A percentile compares a stretch with the other conserved stretches of the same genome.
phyloP scores from a whole-genome alignment of 805 yeast genomes.

The Sugiyamaella valdiviana region DNA sequence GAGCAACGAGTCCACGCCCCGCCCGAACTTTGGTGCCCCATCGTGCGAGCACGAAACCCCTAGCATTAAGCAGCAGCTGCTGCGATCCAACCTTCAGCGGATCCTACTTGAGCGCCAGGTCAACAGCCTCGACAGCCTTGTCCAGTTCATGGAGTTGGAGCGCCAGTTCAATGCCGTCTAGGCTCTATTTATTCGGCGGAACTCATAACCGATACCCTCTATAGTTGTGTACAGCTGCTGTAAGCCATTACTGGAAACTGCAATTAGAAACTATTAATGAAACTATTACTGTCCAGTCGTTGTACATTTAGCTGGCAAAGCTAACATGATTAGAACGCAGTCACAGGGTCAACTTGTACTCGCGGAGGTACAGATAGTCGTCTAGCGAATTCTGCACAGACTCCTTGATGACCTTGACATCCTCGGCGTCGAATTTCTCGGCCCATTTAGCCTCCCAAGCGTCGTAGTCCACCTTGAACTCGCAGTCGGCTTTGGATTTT shows the following conservation, averaged over 20 bases:
- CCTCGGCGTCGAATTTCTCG: slow-evolving; percentile 12
- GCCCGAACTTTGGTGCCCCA: not conserved
- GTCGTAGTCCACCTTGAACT: slow-evolving; percentile 18
- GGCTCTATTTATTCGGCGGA: not conserved
- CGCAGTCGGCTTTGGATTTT: slow-evolving; percentile 1
- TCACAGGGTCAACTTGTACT: slow-evolving; percentile 10
- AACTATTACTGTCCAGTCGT: not conserved
- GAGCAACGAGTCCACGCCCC: too few relatives aligned
- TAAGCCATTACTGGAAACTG: too few relatives aligned
- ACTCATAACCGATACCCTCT: too few relatives aligned
- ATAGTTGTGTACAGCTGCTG: too few relatives aligned
- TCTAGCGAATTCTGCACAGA: slow-evolving; percentile 20
- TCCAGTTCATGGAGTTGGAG: slow-evolving; percentile 21
- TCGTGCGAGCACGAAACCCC: not conserved
- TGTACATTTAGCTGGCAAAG: not conserved
- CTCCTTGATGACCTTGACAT: slow-evolving; percentile 13
- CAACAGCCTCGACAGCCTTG: slow-evolving; percentile 10
- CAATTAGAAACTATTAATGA: not conserved
- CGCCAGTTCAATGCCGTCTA: slow-evolving; percentile 10
- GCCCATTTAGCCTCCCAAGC: slow-evolving; percentile 22
- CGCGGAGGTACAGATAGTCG: slow-evolving; percentile 22
- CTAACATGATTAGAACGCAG: too few relatives aligned
- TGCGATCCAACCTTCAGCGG: slow-evolving; percentile 4
- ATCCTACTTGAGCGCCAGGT: slow-evolving; percentile 12
- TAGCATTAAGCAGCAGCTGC: slow-evolving; percentile 1